Conservation (phyloP, 495 filamentous ascomycete genomes). For the Xylaria grammica region DNA sequence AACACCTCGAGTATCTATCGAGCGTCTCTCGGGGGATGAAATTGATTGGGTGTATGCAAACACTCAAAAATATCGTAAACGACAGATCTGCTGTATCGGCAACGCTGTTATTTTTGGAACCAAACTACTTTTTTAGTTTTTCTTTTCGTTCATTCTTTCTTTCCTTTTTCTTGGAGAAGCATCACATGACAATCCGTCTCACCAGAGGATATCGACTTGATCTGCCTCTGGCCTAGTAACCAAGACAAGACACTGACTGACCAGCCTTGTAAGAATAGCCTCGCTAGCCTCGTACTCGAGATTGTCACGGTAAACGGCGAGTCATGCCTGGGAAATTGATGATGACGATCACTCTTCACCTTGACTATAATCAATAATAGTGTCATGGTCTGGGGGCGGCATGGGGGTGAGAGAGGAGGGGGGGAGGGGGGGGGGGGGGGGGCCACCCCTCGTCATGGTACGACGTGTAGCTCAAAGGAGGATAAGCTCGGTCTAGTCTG, state of each 20-base stretch:
- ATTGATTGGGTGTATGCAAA: neutral
- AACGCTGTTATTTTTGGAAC: neutral
- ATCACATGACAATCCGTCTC: no score
- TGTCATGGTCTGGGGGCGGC: neutral
- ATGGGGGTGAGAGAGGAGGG: no score
- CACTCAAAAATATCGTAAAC: neutral
- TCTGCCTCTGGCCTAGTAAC: no score
- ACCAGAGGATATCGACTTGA: no score
- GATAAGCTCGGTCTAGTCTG: neutral
- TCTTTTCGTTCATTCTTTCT: neutral
- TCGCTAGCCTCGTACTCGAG: neutral
- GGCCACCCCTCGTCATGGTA: slow-evolving; percentile 5
- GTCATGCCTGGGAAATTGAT: slow-evolving; percentile 18
- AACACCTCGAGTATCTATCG: slow-evolving; percentile 2
- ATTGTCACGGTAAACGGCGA: neutral
- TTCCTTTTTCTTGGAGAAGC: no score
- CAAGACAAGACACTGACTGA: neutral
- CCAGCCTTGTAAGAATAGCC: slow-evolving; percentile 16
- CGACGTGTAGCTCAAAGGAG: neutral
- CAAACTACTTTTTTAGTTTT: neutral
- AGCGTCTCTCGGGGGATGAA: neutral
- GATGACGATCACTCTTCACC: slow-evolving; percentile 7
- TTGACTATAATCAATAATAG: neutral
- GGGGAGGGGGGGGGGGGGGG: no score
- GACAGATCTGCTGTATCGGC: neutral